Percentiles rank a stretch among this genome's conserved stretches.
phyloP scores from a whole-genome alignment of 2,329 filamentous ascomycete genomes.

The Didymella sp. region DNA sequence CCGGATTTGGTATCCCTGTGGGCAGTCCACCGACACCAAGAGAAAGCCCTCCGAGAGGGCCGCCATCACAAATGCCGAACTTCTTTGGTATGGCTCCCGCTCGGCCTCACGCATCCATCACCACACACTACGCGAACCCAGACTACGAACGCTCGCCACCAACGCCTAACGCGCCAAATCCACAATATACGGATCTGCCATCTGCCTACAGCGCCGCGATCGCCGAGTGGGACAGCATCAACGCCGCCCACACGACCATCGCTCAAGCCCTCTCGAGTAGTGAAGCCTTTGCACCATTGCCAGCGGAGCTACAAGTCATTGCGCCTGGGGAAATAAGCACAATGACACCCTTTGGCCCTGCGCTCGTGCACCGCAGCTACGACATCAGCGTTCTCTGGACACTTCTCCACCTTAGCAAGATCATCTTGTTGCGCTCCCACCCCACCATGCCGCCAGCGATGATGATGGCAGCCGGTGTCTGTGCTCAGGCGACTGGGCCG shows the following conservation, averaged over 20 bases:
- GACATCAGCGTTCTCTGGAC: slow-evolving; percentile 89
- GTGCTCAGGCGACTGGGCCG: slow-evolving; percentile 72
- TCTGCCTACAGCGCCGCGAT: slow-evolving; percentile 72
- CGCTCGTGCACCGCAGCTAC: slow-evolving; percentile 82
- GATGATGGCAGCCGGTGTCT: slow-evolving; percentile 83
- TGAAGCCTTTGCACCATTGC: slow-evolving; percentile 76
- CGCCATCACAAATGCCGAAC: slow-evolving; percentile 48
- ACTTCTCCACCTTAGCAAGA: slow-evolving; percentile 83
- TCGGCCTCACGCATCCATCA: slow-evolving; percentile 51
- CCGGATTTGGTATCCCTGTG: slow-evolving; percentile 23
- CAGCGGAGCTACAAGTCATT: slow-evolving; percentile 69
- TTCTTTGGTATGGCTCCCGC: slow-evolving; percentile 62
- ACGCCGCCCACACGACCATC: slow-evolving; percentile 72
- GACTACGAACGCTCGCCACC: slow-evolving; percentile 29
- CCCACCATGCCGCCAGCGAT: slow-evolving; percentile 90
- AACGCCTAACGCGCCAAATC: slow-evolving; percentile 24
- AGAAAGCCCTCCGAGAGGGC: slow-evolving; percentile 21
- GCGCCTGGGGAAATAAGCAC: slow-evolving; percentile 49
- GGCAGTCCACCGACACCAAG: slow-evolving; percentile 23
- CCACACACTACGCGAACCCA: slow-evolving; percentile 51
- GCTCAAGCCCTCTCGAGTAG: slow-evolving; percentile 65
- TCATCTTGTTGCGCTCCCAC: slow-evolving; percentile 81
- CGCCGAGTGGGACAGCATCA: slow-evolving; percentile 79
- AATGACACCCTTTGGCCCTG: slow-evolving; percentile 79
- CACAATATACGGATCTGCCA: slow-evolving; percentile 61